Percentiles rank a stretch among this genome's conserved stretches.
Conservation (phyloP, 257 asterid species). For the Nicotiana tomentosiformis region DNA sequence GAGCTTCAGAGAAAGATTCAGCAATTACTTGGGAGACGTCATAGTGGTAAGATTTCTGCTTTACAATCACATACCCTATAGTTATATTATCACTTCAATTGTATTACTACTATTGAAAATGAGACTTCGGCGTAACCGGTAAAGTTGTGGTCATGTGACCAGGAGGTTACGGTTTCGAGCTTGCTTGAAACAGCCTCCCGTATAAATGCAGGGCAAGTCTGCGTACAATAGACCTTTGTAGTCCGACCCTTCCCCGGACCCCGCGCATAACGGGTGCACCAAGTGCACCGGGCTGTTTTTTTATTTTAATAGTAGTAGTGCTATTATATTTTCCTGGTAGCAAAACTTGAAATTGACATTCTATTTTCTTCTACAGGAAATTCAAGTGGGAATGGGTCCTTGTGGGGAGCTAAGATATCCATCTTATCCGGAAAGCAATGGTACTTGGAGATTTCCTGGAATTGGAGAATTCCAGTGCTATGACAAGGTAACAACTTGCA, state of each 20-base stretch:
- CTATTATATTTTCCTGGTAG: too few relatives aligned
- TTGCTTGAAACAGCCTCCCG: too few relatives aligned
- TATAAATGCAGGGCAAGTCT: too few relatives aligned
- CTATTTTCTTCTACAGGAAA: constrained; percentile 46
- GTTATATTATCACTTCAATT: neutral
- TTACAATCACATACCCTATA: neutral
- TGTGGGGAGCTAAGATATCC: constrained; percentile 96
- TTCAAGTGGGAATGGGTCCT: constrained; percentile 96
- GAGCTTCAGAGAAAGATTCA: constrained; percentile 66
- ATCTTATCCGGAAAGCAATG: constrained; percentile 88
- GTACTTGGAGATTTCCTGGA: constrained; percentile 83
- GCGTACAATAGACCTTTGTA: too few relatives aligned
- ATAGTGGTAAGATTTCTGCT: constrained; percentile 44
- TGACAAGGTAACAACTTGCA: constrained; percentile 51
- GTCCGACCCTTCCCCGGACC: too few relatives aligned
- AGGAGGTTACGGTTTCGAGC: too few relatives aligned
- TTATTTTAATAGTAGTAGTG: too few relatives aligned
- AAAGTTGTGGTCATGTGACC: too few relatives aligned
- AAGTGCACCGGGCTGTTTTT: too few relatives aligned
- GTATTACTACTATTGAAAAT: too few relatives aligned
- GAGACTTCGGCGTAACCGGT: too few relatives aligned
- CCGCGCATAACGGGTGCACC: fast-evolving
- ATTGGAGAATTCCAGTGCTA: constrained; percentile 89
- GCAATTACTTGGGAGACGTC: constrained; percentile 55
- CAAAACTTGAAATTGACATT: neutral